These are phyloP conservation scores for Mortierella alpina DNA, from an alignment of 192 early-diverging fungal genomes.

Conservation along the genomic window DNA sequence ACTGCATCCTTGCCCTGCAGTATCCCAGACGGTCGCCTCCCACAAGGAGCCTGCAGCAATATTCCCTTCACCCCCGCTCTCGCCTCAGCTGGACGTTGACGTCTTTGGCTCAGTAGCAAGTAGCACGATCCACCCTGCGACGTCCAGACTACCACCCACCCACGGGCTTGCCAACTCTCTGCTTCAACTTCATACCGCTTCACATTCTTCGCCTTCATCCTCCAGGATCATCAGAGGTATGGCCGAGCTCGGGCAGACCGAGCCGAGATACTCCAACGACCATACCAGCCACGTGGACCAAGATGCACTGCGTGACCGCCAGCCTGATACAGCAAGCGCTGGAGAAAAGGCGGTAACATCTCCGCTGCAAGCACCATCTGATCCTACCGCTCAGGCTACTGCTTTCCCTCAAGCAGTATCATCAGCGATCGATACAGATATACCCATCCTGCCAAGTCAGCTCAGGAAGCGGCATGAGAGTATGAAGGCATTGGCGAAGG, in stretches of 20 bases:
- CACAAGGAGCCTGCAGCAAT: neutral
- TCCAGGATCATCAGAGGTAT: no score
- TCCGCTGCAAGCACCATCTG: neutral
- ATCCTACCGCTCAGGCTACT: neutral
- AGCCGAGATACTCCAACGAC: neutral
- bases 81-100: slow-evolving; percentile 14
- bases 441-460: slow-evolving; percentile 17
- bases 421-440: neutral
- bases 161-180: no score
- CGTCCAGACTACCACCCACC: neutral
- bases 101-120: neutral
- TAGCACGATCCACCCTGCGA: neutral
- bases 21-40: neutral
- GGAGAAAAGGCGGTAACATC: neutral
- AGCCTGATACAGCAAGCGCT: neutral
- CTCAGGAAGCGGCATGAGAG: slow-evolving; percentile 7
- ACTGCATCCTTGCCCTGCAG: neutral
- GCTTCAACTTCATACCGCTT: no score
- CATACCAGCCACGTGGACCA: neutral
- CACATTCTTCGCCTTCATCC: no score
- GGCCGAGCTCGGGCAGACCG: no score
- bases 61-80: slow-evolving; percentile 30
- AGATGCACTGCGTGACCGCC: neutral
- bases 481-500: neutral
- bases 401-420: neutral